phyloP scores from a whole-genome alignment of 108 stramenopile species.

The Skeletonema marinoi region DNA sequence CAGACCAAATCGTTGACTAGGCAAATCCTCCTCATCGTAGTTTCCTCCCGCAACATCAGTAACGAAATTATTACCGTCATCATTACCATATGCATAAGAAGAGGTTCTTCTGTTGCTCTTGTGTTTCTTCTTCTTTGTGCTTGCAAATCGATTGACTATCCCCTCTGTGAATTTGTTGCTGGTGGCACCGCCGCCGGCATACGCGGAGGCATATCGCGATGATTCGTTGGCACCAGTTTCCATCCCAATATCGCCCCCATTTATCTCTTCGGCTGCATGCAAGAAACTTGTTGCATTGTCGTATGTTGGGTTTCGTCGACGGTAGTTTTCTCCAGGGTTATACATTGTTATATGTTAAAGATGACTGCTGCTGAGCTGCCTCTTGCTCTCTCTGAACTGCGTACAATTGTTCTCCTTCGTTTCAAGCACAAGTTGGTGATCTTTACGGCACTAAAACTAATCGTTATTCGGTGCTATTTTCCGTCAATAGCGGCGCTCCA shows the following conservation, averaged over 20 bases:
- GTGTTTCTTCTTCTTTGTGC: neutral
- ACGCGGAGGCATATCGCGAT: neutral
- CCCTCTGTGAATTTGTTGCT: neutral
- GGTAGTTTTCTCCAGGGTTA: neutral
- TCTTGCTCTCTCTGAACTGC: too few relatives aligned
- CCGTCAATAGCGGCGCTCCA: neutral
- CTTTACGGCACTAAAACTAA: too few relatives aligned
- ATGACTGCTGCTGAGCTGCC: too few relatives aligned
- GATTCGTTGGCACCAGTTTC: neutral
- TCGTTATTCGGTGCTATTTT: neutral
- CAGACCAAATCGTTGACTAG: neutral
- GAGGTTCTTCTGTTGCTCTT: neutral
- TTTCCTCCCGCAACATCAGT: neutral
- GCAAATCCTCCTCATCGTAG: neutral
- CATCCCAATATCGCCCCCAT: neutral
- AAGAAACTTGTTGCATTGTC: neutral
- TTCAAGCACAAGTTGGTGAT: too few relatives aligned
- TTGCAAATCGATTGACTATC: constrained; percentile 1
- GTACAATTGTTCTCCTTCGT: too few relatives aligned
- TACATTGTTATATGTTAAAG: neutral
- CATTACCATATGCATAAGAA: neutral
- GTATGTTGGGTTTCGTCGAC: neutral
- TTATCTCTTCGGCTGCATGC: neutral
- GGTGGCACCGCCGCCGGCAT: neutral
- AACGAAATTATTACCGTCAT: neutral